Evolutionary conservation across 371 early-diverging fungal genomes (phyloP), one percentile per base, ranked within the genome.

Genomic region (Mucor sp.): DNA sequence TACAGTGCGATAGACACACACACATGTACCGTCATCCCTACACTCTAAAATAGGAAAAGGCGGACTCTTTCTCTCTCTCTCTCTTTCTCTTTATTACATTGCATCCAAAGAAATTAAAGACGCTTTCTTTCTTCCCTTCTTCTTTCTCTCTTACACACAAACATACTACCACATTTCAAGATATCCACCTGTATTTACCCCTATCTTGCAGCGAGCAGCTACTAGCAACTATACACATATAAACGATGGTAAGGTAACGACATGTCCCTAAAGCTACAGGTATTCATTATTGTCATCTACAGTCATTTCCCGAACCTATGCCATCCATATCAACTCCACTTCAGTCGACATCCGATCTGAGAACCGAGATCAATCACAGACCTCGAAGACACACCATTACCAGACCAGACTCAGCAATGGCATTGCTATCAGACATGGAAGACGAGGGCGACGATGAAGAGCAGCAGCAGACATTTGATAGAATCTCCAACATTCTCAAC

Each of bases 321-420:
- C 74, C 78, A 58, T 74, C 73, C 14, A 32, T 74, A 17, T 74
- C 71, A 12, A 76, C 71, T 33, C 75, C 78, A 28, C 53, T 62
- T 43, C 50, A 50, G 17, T 59, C 55, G 27, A 60, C 60, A 44
- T 57, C 43, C n/a, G 43, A 56, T 43, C 55, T 23, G 58, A 25
- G 14, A 44, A 55, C 62, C 56, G 43, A 55, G 27, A 37, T 47
- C 5, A 44, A 60, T 39, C 48, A 44, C 9, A 60, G 75, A 21
- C 75, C 66, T 17, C 66, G 74, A 23, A 58, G 77, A 60, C 81
- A 81, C 66, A 81, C 81, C 0, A 74, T 81, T 25, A 74, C 74
- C n/a, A 67, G 81, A n/a, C 78, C 81, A 6, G 78, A 81, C 48
- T 73, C 77, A 30, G 77, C 75, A 4, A 67, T 78, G 60, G 78